These are phyloP conservation scores for Helianthus annuus DNA, from an alignment of 129 eudicot species.

Conservation along the genomic window HanXRQr2.0-SUNRISE NC_035449.2:192197813-192198312, in stretches of 20 bases:
- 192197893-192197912: conserved; percentile 43
- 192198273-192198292: too few species aligned
- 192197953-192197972: conserved; percentile 20
- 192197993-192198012: conserved; percentile 9
- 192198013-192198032: not conserved
- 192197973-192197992: conserved; percentile 17
- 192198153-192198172: conserved; percentile 24
- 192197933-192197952: conserved; percentile 16
- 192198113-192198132: conserved; percentile 33
- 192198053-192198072: not conserved
- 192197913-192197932: conserved; percentile 28
- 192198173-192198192: conserved; percentile 33
- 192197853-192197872: conserved; percentile 12
- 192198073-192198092: conserved; percentile 32
- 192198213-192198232: conserved; percentile 10
- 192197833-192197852: not conserved
- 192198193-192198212: conserved; percentile 37
- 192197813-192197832: too few species aligned
- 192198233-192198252: not conserved
- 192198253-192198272: not conserved
- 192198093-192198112: conserved; percentile 41
- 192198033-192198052: conserved; percentile 19
- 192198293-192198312: too few species aligned
- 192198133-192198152: conserved; percentile 25
- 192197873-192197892: conserved; percentile 35